Evolutionary conservation across 2,329 filamentous ascomycete genomes (phyloP).

Genomic region (Neurospora sp.): DNA sequence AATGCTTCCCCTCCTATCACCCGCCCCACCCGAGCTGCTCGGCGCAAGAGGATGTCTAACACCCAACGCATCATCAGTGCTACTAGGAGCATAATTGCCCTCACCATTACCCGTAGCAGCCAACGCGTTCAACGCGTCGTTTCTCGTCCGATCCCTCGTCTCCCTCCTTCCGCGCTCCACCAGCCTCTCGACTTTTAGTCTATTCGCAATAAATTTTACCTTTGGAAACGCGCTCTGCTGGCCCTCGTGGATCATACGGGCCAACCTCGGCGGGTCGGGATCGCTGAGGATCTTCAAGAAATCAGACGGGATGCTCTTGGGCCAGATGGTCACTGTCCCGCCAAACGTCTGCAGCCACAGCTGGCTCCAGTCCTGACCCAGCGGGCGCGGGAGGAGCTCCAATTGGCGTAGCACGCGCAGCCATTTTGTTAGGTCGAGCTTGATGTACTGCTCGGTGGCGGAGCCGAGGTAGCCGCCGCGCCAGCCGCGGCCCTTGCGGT

Average conservation of each 20-base stretch:
- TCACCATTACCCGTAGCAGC: background rate
- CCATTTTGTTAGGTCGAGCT: slow-evolving; percentile 96
- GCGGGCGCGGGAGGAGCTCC: slow-evolving; percentile 77
- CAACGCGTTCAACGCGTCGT: background rate
- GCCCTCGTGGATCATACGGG: slow-evolving; percentile 82
- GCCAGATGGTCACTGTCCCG: slow-evolving; percentile 95
- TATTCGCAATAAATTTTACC: slow-evolving; percentile 80
- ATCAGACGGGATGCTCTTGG: slow-evolving; percentile 63
- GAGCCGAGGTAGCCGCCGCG: slow-evolving; percentile 89
- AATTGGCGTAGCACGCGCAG: slow-evolving; percentile 88
- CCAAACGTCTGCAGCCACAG: slow-evolving; percentile 94
- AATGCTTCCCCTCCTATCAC: slow-evolving; percentile 37
- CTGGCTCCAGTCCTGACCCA: slow-evolving; percentile 95
- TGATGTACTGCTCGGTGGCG: slow-evolving; percentile 88
- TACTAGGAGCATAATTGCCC: background rate
- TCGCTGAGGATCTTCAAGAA: slow-evolving; percentile 82
- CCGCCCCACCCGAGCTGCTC: background rate
- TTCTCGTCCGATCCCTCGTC: slow-evolving; percentile 28
- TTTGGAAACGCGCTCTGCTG: slow-evolving; percentile 86
- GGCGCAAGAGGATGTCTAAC: background rate
- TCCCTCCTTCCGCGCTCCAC: slow-evolving; percentile 50
- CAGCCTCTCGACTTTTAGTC: slow-evolving; percentile 69
- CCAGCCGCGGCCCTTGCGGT: slow-evolving; percentile 89
- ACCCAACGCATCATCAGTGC: background rate
- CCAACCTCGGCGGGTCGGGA: slow-evolving; percentile 63